Conservation (phyloP, 768 basidiomycete species). For the Lactarius psammicola region DNA sequence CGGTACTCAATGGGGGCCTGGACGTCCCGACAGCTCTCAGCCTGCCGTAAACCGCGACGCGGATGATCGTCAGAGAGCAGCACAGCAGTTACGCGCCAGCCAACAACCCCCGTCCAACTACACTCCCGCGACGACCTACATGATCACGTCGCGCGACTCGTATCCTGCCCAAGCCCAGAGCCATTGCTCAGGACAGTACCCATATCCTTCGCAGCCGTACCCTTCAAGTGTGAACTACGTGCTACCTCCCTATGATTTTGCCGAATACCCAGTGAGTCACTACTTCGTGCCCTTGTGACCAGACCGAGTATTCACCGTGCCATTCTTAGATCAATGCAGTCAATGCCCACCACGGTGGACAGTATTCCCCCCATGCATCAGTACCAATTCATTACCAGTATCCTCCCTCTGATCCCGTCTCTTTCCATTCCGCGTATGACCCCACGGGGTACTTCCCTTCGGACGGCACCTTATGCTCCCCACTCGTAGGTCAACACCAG, state of each 20-base stretch:
- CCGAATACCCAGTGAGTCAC: constrained; percentile 23
- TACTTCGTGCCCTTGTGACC: not conserved
- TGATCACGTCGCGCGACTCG: constrained; percentile 3
- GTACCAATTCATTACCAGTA: too few species aligned
- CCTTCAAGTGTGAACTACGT: constrained; percentile 14
- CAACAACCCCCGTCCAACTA: constrained; percentile 1
- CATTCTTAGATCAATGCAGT: constrained; percentile 7
- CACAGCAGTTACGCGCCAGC: constrained; percentile 10
- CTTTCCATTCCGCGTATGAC: constrained; percentile 1
- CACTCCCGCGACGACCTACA: not conserved
- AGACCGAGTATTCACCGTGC: constrained; percentile 5
- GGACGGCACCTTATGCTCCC: not conserved
- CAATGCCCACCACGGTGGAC: not conserved
- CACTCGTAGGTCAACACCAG: too few species aligned
- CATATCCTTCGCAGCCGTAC: constrained; percentile 13
- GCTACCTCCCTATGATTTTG: constrained; percentile 21
- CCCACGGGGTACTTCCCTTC: too few species aligned
- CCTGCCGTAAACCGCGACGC: constrained; percentile 23
- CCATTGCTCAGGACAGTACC: constrained; percentile 7
- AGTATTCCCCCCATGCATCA: too few species aligned
- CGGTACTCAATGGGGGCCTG: constrained; percentile 14
- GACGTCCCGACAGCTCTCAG: constrained; percentile 7
- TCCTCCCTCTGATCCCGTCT: too few species aligned
- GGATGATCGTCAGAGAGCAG: constrained; percentile 14
- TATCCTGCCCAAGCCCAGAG: constrained; percentile 1